phyloP scores from a whole-genome alignment of 768 basidiomycete species.

The Kwoniella botswanensis region DNA sequence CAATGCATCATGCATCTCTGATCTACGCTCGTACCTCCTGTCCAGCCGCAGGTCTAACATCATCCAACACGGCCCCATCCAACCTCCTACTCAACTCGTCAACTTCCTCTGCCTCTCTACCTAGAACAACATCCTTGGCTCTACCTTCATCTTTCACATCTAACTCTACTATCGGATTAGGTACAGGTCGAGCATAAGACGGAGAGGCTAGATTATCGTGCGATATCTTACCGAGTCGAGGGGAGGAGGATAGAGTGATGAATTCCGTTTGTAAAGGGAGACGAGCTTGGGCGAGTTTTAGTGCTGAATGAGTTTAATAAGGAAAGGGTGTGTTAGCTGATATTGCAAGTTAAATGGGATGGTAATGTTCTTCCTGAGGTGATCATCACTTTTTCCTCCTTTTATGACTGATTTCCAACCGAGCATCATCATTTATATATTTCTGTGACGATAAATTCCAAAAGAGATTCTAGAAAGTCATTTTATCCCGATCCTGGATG shows the following conservation, averaged over 20 bases:
- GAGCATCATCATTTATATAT: too few species aligned
- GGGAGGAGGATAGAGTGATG: slow-evolving; percentile 70
- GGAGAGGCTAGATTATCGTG: slow-evolving; percentile 27
- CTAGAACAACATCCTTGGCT: slow-evolving; percentile 33
- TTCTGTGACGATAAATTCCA: too few species aligned
- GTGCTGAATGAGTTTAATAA: slow-evolving; percentile 63
- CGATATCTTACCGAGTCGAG: slow-evolving; percentile 62
- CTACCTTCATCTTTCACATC: slow-evolving; percentile 40
- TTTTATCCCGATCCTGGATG: too few species aligned
- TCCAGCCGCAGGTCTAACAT: not conserved
- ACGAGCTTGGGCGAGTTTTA: slow-evolving; percentile 84
- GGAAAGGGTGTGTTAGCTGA: too few species aligned
- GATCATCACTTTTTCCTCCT: too few species aligned
- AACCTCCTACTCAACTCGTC: slow-evolving; percentile 15
- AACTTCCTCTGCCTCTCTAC: slow-evolving; percentile 31
- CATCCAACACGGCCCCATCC: slow-evolving; percentile 6
- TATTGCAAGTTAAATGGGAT: too few species aligned
- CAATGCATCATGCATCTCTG: not conserved
- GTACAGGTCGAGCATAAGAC: slow-evolving; percentile 33
- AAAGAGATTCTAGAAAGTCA: too few species aligned
- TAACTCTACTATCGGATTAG: slow-evolving; percentile 32
- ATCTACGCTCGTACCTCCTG: not conserved
- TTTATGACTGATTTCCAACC: too few species aligned
- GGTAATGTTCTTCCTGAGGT: too few species aligned
- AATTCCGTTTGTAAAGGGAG: slow-evolving; percentile 89